Conservation (phyloP, 73 alveolate genomes). For the Blepharisma stoltei region DNA sequence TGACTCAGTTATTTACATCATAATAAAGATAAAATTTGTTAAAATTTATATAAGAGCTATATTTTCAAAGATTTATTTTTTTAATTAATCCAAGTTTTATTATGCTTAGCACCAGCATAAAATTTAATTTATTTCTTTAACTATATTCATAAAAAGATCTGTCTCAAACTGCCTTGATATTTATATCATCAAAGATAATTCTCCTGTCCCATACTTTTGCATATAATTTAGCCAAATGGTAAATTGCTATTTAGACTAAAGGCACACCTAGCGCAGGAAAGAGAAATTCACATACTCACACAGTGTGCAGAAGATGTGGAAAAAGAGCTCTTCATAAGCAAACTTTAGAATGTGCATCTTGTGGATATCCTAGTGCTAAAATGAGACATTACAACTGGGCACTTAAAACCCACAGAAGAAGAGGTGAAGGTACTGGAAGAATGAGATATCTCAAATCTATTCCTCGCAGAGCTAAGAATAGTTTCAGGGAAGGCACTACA, state of each 20-base stretch:
- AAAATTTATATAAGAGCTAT: too few species aligned
- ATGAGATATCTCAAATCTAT: slow-evolving; percentile 49
- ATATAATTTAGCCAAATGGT: too few species aligned
- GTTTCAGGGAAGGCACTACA: slow-evolving; percentile 44
- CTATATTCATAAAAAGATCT: too few species aligned
- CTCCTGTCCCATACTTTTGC: too few species aligned
- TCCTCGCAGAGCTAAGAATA: slow-evolving; percentile 48
- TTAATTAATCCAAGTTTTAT: too few species aligned
- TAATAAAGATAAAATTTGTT: too few species aligned
- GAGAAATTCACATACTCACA: slow-evolving; percentile 46
- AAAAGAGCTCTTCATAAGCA: slow-evolving; percentile 48
- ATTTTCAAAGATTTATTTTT: too few species aligned
- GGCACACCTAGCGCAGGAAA: slow-evolving; percentile 53
- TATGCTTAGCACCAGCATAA: too few species aligned
- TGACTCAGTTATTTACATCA: too few species aligned
- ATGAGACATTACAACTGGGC: slow-evolving; percentile 51
- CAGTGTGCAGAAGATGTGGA: slow-evolving; percentile 56
- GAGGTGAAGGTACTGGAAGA: slow-evolving; percentile 53
- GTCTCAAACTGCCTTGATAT: too few species aligned
- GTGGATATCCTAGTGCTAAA: slow-evolving; percentile 49
- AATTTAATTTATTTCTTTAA: too few species aligned
- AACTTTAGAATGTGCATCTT: slow-evolving; percentile 47
- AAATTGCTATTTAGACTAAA: slow-evolving; percentile 31
- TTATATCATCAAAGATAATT: too few species aligned
- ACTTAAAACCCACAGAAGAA: slow-evolving; percentile 45